A percentile compares a stretch with the other conserved stretches of the same genome.
Conservation (phyloP, 805 yeast species). For the Suhomyces vadensis region DNA sequence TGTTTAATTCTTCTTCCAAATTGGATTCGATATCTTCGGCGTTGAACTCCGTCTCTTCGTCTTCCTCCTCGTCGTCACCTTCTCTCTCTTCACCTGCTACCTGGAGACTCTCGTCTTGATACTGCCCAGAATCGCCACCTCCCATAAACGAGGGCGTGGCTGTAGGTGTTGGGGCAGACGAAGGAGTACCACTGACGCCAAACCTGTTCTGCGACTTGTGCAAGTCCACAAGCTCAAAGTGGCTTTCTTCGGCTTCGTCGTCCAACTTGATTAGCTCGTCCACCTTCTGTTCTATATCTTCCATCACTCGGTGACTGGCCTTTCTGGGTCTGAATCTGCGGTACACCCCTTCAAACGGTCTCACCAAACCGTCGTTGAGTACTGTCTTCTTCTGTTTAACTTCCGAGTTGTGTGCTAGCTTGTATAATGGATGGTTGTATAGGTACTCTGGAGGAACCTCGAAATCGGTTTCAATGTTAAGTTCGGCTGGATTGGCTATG, state of each 20-base stretch:
- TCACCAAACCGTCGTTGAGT: slow-evolving; percentile 78
- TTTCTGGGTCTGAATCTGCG: slow-evolving; percentile 71
- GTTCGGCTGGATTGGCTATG: slow-evolving; percentile 35
- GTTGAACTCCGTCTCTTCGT: slow-evolving; percentile 29
- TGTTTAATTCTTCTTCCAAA: slow-evolving; percentile 57
- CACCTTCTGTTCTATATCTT: slow-evolving; percentile 75
- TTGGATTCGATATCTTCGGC: slow-evolving; percentile 37
- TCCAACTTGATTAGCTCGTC: slow-evolving; percentile 74
- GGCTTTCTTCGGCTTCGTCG: slow-evolving; percentile 78
- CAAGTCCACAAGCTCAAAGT: slow-evolving; percentile 69
- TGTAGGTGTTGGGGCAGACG: slow-evolving; percentile 23
- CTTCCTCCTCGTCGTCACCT: slow-evolving; percentile 14
- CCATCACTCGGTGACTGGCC: slow-evolving; percentile 68
- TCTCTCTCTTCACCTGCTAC: background rate
- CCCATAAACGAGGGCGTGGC: slow-evolving; percentile 2
- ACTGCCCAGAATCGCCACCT: background rate
- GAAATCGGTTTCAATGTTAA: slow-evolving; percentile 49
- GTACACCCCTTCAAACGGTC: slow-evolving; percentile 72
- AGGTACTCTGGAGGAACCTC: slow-evolving; percentile 38
- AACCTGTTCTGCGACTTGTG: slow-evolving; percentile 38
- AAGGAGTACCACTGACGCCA: slow-evolving; percentile 28
- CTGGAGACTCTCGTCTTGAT: slow-evolving; percentile 4
- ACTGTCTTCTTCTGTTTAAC: slow-evolving; percentile 48
- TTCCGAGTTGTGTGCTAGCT: slow-evolving; percentile 33
- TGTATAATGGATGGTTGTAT: slow-evolving; percentile 43